These are phyloP conservation scores for Suillus bovinus DNA, from an alignment of 768 basidiomycete species.

Conservation along the genomic window DNA sequence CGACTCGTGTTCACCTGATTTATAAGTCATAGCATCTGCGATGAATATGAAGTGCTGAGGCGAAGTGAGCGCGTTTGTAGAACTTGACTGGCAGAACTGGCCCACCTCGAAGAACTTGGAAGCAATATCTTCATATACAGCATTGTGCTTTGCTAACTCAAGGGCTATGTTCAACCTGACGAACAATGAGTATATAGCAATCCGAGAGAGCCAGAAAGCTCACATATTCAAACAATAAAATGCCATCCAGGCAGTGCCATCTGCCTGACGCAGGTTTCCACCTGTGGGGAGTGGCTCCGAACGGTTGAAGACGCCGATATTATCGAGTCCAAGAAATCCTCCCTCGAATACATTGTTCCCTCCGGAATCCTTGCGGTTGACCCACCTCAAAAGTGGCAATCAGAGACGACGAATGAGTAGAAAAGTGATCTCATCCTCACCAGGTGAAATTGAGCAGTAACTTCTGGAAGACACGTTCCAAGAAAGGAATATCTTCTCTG, in stretches of 20 bases:
- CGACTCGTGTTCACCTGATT: slow-evolving; percentile 70
- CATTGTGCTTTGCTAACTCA: slow-evolving; percentile 96
- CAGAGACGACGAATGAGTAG: slow-evolving; percentile 2
- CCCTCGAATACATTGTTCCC: slow-evolving; percentile 98
- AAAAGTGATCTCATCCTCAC: slow-evolving; percentile 38
- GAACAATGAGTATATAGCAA: slow-evolving; percentile 7
- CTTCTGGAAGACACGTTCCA: slow-evolving; percentile 99
- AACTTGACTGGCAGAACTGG: slow-evolving; percentile 7
- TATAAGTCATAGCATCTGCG: slow-evolving; percentile 97
- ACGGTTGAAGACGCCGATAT: slow-evolving; percentile 97
- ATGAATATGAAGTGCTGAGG: slow-evolving; percentile 95
- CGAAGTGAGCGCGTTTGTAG: slow-evolving; percentile 15
- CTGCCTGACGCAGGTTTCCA: slow-evolving; percentile 91
- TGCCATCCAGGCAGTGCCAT: slow-evolving; percentile 99
- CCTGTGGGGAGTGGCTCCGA: slow-evolving; percentile 97
- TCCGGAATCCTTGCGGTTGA: slow-evolving; percentile 94
- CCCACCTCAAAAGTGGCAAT: slow-evolving; percentile 66
- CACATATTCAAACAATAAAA: slow-evolving; percentile 98
- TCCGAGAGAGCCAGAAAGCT: slow-evolving; percentile 21
- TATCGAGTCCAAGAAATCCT: slow-evolving; percentile 96
- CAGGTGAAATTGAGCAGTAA: slow-evolving; percentile 96
- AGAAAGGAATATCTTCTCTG: slow-evolving; percentile 84
- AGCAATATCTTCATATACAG: slow-evolving; percentile 98
- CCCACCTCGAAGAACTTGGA: slow-evolving; percentile 93
- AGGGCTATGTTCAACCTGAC: slow-evolving; percentile 92